phyloP scores from a whole-genome alignment of 139 green algal species.

The Coccomyxa sp. region DNA sequence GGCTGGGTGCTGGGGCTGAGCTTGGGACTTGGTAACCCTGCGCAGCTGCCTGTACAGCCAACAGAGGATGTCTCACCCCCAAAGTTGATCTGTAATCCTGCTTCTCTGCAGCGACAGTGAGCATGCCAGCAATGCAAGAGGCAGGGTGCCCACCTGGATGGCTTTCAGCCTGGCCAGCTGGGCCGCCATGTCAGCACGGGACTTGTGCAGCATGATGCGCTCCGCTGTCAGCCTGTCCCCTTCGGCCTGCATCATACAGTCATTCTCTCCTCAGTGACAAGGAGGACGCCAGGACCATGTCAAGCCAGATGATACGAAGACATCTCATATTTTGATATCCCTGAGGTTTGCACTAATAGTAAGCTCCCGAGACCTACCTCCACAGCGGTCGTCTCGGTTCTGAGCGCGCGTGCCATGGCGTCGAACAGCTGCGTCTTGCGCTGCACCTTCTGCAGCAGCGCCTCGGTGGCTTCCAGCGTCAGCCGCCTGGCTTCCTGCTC shows the following conservation, averaged over 20 bases:
- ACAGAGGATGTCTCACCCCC: too few species aligned
- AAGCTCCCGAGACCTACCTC: constrained; percentile 3
- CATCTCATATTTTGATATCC: background rate
- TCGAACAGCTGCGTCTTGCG: constrained; percentile 46
- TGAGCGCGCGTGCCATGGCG: constrained; percentile 32
- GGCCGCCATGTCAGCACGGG: too few species aligned
- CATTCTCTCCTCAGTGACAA: too few species aligned
- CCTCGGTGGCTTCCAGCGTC: constrained; percentile 2
- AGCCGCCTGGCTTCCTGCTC: constrained; percentile 9
- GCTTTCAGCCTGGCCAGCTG: too few species aligned
- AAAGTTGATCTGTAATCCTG: too few species aligned
- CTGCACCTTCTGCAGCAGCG: constrained; percentile 41
- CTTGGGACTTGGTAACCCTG: too few species aligned
- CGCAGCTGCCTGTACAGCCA: too few species aligned
- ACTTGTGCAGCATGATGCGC: background rate
- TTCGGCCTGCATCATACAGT: background rate
- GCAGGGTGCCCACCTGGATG: too few species aligned
- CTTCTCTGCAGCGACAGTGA: too few species aligned
- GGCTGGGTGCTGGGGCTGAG: too few species aligned
- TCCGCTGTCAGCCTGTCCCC: background rate
- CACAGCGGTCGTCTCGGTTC: background rate
- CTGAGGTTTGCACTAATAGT: background rate
- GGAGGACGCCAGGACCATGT: background rate
- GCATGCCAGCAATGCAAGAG: too few species aligned
- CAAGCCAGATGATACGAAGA: background rate